A percentile compares a stretch with the other conserved stretches of the same genome.
Evolutionary conservation across 228 moss, liverwort and hornwort genomes (phyloP).

Genomic region (Sphagnum magellanicum): DNA sequence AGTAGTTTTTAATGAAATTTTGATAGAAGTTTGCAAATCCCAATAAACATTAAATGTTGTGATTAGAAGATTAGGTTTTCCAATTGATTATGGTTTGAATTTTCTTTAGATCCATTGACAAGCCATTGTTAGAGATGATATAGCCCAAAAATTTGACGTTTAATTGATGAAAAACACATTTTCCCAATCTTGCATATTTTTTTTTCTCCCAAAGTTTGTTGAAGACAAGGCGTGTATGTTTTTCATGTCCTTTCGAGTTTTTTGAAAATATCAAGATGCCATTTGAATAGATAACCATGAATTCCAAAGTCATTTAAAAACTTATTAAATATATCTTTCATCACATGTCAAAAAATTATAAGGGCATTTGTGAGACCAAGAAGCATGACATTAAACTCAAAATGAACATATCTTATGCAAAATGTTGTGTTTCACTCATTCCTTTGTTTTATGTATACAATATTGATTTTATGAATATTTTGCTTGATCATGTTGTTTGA

Average conservation of each 20-base stretch:
- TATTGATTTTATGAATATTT: constrained; percentile 1
- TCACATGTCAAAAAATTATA: constrained; percentile 3
- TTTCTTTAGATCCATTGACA: background rate
- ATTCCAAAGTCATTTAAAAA: background rate
- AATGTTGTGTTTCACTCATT: constrained; percentile 7
- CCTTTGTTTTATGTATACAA: constrained; percentile 3
- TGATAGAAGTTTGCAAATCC: background rate
- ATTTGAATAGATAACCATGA: background rate
- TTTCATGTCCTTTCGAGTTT: background rate
- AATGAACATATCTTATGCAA: constrained; percentile 6
- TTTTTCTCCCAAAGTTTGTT: background rate
- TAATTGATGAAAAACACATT: background rate
- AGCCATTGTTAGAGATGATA: background rate
- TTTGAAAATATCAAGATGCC: constrained; percentile 1
- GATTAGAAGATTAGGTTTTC: background rate
- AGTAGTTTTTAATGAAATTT: background rate
- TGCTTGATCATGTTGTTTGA: constrained; percentile 2
- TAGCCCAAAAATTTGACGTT: background rate
- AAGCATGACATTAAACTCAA: constrained; percentile 5
- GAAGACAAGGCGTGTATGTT: background rate
- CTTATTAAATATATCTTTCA: constrained; percentile 6
- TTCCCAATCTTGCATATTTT: background rate
- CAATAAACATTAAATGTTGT: background rate
- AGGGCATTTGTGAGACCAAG: constrained; percentile 11
- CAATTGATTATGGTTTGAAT: background rate